Conservation (phyloP, 2,329 filamentous ascomycete genomes). For the Fusarium sp. region DNA sequence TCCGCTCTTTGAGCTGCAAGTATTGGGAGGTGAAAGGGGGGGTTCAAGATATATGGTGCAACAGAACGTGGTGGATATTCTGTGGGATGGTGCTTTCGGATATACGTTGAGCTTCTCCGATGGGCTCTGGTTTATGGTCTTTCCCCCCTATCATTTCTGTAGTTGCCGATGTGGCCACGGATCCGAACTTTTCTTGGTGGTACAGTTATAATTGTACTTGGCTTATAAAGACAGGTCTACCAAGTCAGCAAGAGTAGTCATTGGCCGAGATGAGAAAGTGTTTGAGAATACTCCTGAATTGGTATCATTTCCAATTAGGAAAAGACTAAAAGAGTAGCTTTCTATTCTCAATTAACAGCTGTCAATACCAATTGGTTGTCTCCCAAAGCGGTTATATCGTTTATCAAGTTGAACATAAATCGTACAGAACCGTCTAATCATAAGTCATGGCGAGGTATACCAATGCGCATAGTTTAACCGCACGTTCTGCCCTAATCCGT, state of each 20-base stretch:
- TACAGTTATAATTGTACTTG: no score
- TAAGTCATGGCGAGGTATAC: constrained; percentile 7
- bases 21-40: no score
- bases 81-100: no score
- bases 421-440: constrained; percentile 25
- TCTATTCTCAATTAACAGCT: neutral
- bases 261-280: neutral
- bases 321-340: neutral
- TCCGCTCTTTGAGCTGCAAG: no score
- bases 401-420: constrained; percentile 18
- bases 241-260: neutral
- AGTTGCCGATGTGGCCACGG: no score
- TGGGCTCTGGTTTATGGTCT: no score
- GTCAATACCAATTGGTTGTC: constrained; percentile 4
- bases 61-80: no score
- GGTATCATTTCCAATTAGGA: neutral
- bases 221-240: no score
- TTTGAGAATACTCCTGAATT: neutral
- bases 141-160: no score
- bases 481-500: constrained; percentile 45
- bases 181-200: no score
- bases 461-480: neutral
- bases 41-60: no score
- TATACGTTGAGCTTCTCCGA: no score
- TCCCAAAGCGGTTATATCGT: constrained; percentile 2